phyloP scores from a whole-genome alignment of 139 green algal genomes.

The Edaphochlamys debaryana region DNA sequence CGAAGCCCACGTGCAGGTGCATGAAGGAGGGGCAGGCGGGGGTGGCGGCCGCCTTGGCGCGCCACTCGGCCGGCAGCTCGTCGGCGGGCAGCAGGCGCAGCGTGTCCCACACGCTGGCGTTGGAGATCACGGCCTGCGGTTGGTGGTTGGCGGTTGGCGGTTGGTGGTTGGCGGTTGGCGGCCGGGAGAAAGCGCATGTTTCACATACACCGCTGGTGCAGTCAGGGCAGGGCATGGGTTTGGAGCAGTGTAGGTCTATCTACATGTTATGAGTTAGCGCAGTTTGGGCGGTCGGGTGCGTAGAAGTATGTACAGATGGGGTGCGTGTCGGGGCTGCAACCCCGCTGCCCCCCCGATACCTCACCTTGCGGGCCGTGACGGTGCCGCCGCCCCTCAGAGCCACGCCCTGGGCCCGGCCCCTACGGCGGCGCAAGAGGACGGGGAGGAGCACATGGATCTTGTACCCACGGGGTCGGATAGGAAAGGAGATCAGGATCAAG shows the following conservation, averaged over 20 bases:
- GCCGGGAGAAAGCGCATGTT: too few species aligned
- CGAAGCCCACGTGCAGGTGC: constrained; percentile 96
- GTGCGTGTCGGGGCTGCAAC: too few species aligned
- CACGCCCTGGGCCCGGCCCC: constrained; percentile 66
- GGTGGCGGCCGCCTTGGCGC: constrained; percentile 50
- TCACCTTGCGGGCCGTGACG: constrained; percentile 56
- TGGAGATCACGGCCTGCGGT: constrained; percentile 28
- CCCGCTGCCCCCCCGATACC: too few species aligned
- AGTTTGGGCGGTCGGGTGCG: too few species aligned
- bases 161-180: too few species aligned
- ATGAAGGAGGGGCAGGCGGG: constrained; percentile 92
- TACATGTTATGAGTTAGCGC: too few species aligned
- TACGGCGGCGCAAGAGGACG: not conserved
- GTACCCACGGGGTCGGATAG: too few species aligned
- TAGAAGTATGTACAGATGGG: too few species aligned
- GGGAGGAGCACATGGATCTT: too few species aligned
- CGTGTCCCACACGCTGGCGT: constrained; percentile 87
- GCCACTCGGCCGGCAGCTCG: constrained; percentile 59
- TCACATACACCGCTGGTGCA: not conserved
- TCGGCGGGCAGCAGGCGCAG: constrained; percentile 78
- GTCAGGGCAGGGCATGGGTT: not conserved
- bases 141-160: too few species aligned
- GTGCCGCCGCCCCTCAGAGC: constrained; percentile 55
- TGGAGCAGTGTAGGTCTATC: too few species aligned
- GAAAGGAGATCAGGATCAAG: too few species aligned